Conservation (phyloP, 805 yeast genomes). For the Candida pseudoglaebosa region DNA sequence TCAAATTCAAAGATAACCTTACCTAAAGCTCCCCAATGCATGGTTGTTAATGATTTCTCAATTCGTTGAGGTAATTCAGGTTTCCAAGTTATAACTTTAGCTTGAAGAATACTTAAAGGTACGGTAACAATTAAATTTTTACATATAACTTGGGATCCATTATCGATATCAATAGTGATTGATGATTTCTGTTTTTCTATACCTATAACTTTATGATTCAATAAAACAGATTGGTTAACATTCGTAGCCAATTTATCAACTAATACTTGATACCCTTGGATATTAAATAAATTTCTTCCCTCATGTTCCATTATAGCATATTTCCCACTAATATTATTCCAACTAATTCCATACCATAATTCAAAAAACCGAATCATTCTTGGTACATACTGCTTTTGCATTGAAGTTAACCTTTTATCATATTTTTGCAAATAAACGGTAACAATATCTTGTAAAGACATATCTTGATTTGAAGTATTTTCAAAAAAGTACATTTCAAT, state of each 20-base stretch:
- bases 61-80: conserved; percentile 20
- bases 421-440: conserved; percentile 44
- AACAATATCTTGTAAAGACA: conserved; percentile 48
- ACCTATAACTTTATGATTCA: conserved; percentile 37
- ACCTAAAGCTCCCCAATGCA: conserved; percentile 39
- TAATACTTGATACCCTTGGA: conserved; percentile 54
- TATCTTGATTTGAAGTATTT: conserved; percentile 46
- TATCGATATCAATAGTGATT: conserved; percentile 21
- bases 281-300: conserved; percentile 74
- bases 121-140: conserved; percentile 69
- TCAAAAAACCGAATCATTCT: conserved; percentile 58
- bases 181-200: not conserved
- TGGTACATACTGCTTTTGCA: conserved; percentile 49
- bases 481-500: conserved; percentile 56
- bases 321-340: conserved; percentile 64
- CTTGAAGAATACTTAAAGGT: conserved; percentile 67
- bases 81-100: conserved; percentile 36
- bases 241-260: conserved; percentile 36
- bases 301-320: conserved; percentile 65
- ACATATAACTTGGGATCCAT: conserved; percentile 30
- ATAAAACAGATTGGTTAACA: conserved; percentile 32
- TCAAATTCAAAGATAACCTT: conserved; percentile 42
- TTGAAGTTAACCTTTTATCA: conserved; percentile 44
- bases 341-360: conserved; percentile 75
- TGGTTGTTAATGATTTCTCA: conserved; percentile 16